Evolutionary conservation across 441 rosid species (phyloP), one percentile per base, ranked within the genome.

Genomic region (Bruguiera hainesii): DNA sequence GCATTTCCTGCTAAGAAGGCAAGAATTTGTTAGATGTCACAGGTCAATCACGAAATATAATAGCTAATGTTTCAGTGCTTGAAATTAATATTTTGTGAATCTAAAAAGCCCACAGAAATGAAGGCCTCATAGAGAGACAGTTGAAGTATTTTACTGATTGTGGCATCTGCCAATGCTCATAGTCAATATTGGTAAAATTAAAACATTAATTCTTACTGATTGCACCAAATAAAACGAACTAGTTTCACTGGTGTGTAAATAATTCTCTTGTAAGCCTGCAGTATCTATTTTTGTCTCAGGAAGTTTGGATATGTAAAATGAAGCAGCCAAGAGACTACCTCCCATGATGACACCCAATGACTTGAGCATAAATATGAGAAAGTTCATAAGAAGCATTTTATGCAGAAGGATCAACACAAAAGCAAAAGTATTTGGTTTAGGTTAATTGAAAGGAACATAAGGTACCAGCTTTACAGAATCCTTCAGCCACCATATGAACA

Each of bases 81-180:
- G 4, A 10, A 37, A 37, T 10, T 37, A 37, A 10, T 37, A 37
- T 37, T 37, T 37, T 9, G 46, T 15, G 15, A 11, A 26, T 29
- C 60, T 25, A 68, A 35, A 26, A 25, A 5, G 25, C 30, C 60
- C 66, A 61, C 26, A 52, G 21, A 56, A 68, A 53, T 42, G 48
- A 42, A 42, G 48, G 16, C 16, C 48, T 42, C 48, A 11, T 11
- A 42, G 48, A 42, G 4, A 13, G 18, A 42, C 15, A 42, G 48
- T 11, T 1, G 13, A 42, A 42, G 18, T 42, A 42, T 42, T 42
- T 42, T 42, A 13, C 48, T 0, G 18, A 13, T 42, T 0, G 19
- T 39, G 59, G 53, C 11, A 15, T 33, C 42, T 21, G n/a, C 42
- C 48, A 56, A 28, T 26, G 19, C 30, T 19, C 26, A 9, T 42